Base-by-base conservation (phyloP, 2,329 filamentous ascomycete species). In the Albophoma yamanashiensis region DNA sequence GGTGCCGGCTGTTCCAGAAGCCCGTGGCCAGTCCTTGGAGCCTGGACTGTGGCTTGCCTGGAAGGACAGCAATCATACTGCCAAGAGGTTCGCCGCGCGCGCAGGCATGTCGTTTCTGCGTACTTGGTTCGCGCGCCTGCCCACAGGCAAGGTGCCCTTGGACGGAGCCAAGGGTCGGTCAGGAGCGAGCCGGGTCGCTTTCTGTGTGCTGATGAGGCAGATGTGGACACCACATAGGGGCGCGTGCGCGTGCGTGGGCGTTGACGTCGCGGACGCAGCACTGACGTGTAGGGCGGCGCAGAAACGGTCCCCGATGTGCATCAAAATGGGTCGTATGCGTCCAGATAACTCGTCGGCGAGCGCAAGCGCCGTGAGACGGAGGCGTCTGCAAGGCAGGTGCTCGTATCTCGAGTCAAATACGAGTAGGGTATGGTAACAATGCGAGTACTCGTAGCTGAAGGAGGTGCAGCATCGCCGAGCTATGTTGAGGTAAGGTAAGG, bases 31-130 rank as follows among this genome's bases (percentile, higher is more conserved):
- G 79, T 76, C 88, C 86, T 80, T 92, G 89, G 69, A 91, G 86
- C 79, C 85, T 88, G 68, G 87, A 81, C 79, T 84, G 85, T 72
- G 91, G 89, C 78, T 87, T 85, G 73, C 90, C 90, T 64, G 91
- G 91, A 68, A 92, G 82, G 76, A 92, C 84, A 71, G 85, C 83
- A 80, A 87, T 86, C 89, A 92, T 92, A 74, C 77, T 85, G 31
- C 31, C 34, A 55, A 5, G 9, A 34, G 20, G 34, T 47, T 17
- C 20, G 31, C 31, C 9, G 27, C 50, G 50, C 36, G 50, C 50
- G 34, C 31, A 36, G 34, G 31, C 50, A 53, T 53, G 31, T 53
- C 50, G 50, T 53, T 9, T 36, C 50, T 22, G 17, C n/a, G 50
- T 36, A 31, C 3, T 4, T 53, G 31, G 17, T 53, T 36, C 50